Evolutionary conservation across 2,329 filamentous ascomycete species (phyloP), one percentile per base, ranked within the genome.

Genomic region (Pezicula radicicola): DNA sequence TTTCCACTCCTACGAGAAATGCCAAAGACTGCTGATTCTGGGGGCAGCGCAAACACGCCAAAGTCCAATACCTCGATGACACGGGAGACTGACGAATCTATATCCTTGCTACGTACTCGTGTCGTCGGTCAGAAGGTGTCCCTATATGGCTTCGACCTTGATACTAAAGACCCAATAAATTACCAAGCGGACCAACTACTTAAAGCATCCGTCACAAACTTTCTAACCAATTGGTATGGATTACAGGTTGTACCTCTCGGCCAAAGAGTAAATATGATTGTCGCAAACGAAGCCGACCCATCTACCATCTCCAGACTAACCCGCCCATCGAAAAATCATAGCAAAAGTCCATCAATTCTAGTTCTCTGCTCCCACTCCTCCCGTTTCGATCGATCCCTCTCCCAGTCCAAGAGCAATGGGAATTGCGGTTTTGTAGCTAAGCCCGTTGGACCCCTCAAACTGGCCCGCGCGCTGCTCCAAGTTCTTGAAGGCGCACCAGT

Each of bases 391-490:
- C 61, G 60, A 4, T 49, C 45, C 4, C 35, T 54, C 2, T 50
- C 52, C 10, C 30, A 53, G 6, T 18, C 47, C 3, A 57, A 58
- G 4, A 40, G 51, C 1, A 51, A 56, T 21, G 52, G 51, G n/a
- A 64, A 64, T 21, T 41, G 66, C n/a, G 58, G 60, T 3, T 66
- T 59, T 47, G 58, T 66, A 18, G 63, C 60, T 1, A 68, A 66
- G 46, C 65, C 65, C 9, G 57, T 66, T 16, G 65, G 64, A 0
- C 65, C 65, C 3, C 46, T 66, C 12, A 68, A 68, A 49, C 57
- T 67, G 10, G 65, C 63, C 30, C 60, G 61, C 51, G 64, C 64
- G 3, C 56, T 68, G 13, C 53, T 53, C 6, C 58, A 62, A 46
- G 63, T 59, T 35, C 42, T 67, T 8, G 55, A 61, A 30, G 58